phyloP scores from a whole-genome alignment of 2,329 filamentous ascomycete genomes.

The Lachnellula cervina region DNA sequence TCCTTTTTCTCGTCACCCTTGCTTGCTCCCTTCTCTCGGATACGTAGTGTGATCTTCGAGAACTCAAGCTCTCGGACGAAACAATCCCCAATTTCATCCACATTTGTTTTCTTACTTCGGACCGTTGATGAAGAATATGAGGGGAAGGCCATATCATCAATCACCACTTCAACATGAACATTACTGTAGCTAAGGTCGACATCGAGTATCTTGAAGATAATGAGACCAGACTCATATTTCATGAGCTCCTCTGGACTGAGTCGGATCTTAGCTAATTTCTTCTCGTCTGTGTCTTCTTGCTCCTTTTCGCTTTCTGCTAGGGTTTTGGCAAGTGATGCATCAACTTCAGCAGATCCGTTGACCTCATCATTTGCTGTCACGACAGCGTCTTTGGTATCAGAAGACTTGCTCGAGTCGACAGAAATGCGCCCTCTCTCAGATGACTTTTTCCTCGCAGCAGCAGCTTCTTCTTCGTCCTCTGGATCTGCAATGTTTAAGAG shows the following conservation, averaged over 20 bases:
- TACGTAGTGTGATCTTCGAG: constrained; percentile 82
- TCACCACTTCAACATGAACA: constrained; percentile 78
- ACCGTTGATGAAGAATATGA: constrained; percentile 79
- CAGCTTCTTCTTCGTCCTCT: constrained; percentile 67
- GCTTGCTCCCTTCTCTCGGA: constrained; percentile 74
- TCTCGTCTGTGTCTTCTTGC: constrained; percentile 42
- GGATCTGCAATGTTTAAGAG: constrained; percentile 83
- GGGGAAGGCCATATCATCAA: constrained; percentile 92
- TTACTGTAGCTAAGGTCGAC: constrained; percentile 74
- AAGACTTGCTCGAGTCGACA: constrained; percentile 18
- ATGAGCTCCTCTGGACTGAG: constrained; percentile 75
- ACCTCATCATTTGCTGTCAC: constrained; percentile 39
- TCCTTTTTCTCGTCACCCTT: constrained; percentile 65
- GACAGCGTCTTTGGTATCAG: constrained; percentile 16
- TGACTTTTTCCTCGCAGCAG: constrained; percentile 32
- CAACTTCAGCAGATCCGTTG: constrained; percentile 15
- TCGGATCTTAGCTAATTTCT: constrained; percentile 67
- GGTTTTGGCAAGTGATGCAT: constrained; percentile 22
- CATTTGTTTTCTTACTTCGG: constrained; percentile 61
- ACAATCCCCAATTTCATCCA: constrained; percentile 92
- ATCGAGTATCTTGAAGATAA: constrained; percentile 93
- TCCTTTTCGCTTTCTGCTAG: constrained; percentile 31
- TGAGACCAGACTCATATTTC: constrained; percentile 82
- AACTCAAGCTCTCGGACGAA: constrained; percentile 97
- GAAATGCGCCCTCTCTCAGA: constrained; percentile 24